phyloP scores from a whole-genome alignment of 2,329 filamentous ascomycete species.

The Magnaporthales sp. region DNA sequence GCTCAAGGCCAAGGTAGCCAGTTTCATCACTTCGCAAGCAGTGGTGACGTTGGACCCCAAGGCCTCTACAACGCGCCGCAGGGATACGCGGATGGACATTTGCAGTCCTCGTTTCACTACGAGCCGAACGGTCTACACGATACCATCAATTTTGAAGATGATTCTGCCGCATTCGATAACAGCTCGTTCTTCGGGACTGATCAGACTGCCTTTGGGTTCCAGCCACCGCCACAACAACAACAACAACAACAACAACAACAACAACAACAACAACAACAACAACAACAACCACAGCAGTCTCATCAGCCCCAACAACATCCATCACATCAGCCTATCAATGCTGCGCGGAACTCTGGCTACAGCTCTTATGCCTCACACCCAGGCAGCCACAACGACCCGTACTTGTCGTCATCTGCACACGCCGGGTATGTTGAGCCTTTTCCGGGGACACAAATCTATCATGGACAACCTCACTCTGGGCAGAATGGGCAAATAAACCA shows the following conservation, averaged over 20 bases:
- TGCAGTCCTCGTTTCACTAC: background rate
- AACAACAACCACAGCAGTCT: background rate
- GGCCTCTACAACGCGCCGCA: background rate
- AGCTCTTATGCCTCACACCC: background rate
- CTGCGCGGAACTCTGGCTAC: background rate
- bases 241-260: background rate
- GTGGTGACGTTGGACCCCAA: slow-evolving; percentile 2
- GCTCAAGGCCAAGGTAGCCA: slow-evolving; percentile 4
- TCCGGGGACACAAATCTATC: background rate
- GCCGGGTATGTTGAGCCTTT: background rate
- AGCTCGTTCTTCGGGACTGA: slow-evolving; percentile 2
- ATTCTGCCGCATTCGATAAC: background rate
- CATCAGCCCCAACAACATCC: background rate
- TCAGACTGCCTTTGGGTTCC: background rate
- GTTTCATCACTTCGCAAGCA: slow-evolving; percentile 3
- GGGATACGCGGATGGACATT: background rate
- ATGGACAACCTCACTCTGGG: background rate
- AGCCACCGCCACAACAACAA: background rate
- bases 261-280: too few relatives aligned
- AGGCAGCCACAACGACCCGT: background rate
- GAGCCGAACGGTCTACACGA: background rate
- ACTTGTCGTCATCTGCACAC: background rate
- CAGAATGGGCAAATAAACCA: background rate
- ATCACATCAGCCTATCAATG: background rate
- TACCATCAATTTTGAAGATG: background rate